Evolutionary conservation across 129 eudicot species (phyloP), one percentile per base, ranked within the genome.

Genomic region (Tagetes erecta): DNA sequence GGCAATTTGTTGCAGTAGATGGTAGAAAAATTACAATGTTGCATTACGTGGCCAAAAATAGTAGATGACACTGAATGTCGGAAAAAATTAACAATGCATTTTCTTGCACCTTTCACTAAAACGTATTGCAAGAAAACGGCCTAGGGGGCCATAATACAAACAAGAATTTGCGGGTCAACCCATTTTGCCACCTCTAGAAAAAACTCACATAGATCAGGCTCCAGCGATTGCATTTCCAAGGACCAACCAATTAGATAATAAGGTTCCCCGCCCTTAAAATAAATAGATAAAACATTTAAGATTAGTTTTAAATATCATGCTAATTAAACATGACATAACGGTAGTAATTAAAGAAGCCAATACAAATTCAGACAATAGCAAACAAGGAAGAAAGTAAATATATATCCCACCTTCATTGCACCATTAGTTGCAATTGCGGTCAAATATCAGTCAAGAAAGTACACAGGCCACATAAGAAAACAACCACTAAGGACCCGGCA

Each of bases 371-470:
- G 4, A 36, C n/a, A 4, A 51, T 58, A 51, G 50, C 36, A 68
- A 56, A 68, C 62, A 66, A 68, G 31, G 40, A 45, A 72, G 31
- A 79, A 3, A 10, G 20, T 3, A 49, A 49, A 41, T 55, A 78
- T 27, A 52, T 57, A 87, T 44, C 13, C 77, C 97, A 95, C 90
- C 90, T 93, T 90, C 97, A 90, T 93, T 66, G 97, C 98, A 53
- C 98, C 97, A 83, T 93, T 93, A 67, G 97, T 90, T 47, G 98
- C 98, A 59, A 93, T 90, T 12, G 96, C 98, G 83, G 97, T 93
- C 70, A 94, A 70, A 34, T 97, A 94, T n/a, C 84, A 37, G 98
- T 88, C 82, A 91, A 79, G 72, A 94, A 90, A 52, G 98, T 91
- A 80, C 97, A 88, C 58, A 80, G 71, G 39, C 97, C 89, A 67